Conservation (phyloP, 164 flowering plant species). For the Berberis thunbergii region DNA sequence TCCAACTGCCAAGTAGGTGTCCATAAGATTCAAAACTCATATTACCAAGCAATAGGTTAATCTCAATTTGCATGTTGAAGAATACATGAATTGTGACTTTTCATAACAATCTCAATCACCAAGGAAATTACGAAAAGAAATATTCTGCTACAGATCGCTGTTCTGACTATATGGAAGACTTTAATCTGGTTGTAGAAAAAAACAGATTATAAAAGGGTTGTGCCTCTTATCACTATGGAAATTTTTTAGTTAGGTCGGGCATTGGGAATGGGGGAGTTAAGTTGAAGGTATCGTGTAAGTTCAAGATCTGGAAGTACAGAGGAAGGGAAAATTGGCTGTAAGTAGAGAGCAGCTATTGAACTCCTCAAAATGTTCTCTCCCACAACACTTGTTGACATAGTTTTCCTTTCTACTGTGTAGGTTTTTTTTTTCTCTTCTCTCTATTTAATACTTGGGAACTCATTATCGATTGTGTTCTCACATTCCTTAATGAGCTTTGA, state of each 20-base stretch:
- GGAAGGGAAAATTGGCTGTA: constrained; percentile 63
- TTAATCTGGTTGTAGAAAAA: no score
- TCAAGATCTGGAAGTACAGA: constrained; percentile 52
- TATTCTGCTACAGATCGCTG: no score
- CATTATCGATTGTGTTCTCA: constrained; percentile 49
- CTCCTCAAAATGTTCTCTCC: constrained; percentile 57
- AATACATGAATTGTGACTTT: no score
- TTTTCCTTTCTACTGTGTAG: constrained; percentile 10
- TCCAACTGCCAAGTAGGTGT: no score
- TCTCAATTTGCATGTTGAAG: no score
- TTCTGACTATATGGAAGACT: no score
- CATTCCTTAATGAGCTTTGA: constrained; percentile 74
- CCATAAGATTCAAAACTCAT: no score
- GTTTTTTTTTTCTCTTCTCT: neutral
- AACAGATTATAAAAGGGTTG: neutral
- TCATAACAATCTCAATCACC: no score
- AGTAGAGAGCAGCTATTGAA: constrained; percentile 82
- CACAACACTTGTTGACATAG: constrained; percentile 7
- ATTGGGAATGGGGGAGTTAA: constrained; percentile 46
- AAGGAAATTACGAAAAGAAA: no score
- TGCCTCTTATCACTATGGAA: no score
- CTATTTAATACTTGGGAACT: constrained; percentile 29
- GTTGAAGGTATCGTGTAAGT: constrained; percentile 39
- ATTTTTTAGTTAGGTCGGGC: neutral
- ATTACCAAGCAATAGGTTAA: no score